Evolutionary conservation across 192 early-diverging fungal genomes (phyloP), one percentile per base, ranked within the genome.

Genomic region (Entrophospora sp.): DNA sequence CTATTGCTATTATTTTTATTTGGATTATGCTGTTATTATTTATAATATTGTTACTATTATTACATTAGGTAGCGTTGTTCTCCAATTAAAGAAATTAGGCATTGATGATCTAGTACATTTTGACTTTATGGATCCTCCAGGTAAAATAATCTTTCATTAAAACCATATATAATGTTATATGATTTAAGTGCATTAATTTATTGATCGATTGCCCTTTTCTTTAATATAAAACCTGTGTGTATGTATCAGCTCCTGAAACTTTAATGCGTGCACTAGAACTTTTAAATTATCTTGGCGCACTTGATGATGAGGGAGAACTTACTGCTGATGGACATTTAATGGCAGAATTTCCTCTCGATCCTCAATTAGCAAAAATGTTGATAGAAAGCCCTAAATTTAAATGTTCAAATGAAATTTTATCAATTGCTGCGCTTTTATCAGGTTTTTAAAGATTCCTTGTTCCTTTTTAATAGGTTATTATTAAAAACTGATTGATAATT

Each of bases 71-170:
- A 85, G 85, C n/a, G 89, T 94, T 16, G 96, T 99, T 10, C 79
- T 99, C 76, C 97, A 98, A 76, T 79, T 98, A 68, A 96, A 96
- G 80, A 89, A 91, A 2, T 80, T 99, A 55, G 93, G 94, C 8
- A 90, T 99, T 32, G 89, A 94, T 69, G 94, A 98, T 74, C 76
- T 99, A 37, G 95, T 98, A 3, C 94, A 99, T 68, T 95, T 99
- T 75, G 97, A 99, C 77, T 96, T 98, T 49, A 97, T 99, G 94
- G 97, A 99, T 66, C 93, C 97, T 16, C 96, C 95, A 64, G 64
- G 64, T 66, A 55, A 38, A 31, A 28, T 28, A 38, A 16, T 16
- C 24, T 13, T 14, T 37, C 0, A 2, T n/a, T n/a, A n/a, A n/a
- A n/a, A n/a, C n/a, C n/a, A n/a, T n/a, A n/a, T n/a, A n/a, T n/a